phyloP scores from a whole-genome alignment of 139 green algal genomes.

The Picochlorum sp. region DNA sequence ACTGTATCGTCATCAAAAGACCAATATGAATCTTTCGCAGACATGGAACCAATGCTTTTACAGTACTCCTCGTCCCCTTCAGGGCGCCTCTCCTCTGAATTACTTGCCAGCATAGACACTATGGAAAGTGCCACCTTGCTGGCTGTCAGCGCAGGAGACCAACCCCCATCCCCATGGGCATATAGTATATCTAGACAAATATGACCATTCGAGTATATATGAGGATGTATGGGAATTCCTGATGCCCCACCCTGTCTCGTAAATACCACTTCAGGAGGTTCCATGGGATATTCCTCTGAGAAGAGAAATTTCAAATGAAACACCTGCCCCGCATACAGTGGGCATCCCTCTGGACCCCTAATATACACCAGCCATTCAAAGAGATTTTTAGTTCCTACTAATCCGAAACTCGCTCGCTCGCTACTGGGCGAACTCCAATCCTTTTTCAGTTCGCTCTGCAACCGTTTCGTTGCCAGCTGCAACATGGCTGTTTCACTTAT shows the following conservation, averaged over 20 bases:
- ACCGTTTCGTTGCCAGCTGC: not conserved
- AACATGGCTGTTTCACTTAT: not conserved
- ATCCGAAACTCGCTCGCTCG: conserved; percentile 61
- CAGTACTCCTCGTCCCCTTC: conserved; percentile 65
- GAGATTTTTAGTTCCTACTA: conserved; percentile 68
- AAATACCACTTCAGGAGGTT: conserved; percentile 76
- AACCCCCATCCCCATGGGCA: conserved; percentile 65
- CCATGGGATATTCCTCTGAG: conserved; percentile 54
- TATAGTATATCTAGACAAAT: conserved; percentile 90
- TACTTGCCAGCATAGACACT: conserved; percentile 79
- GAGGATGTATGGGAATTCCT: conserved; percentile 64
- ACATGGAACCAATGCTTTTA: conserved; percentile 34
- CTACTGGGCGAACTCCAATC: conserved; percentile 66
- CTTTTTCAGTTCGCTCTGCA: conserved; percentile 48
- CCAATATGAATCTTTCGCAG: conserved; percentile 67
- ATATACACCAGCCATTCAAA: conserved; percentile 59
- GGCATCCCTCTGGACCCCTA: conserved; percentile 42
- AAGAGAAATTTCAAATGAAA: conserved; percentile 57
- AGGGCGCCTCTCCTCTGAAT: conserved; percentile 48
- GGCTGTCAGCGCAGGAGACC: conserved; percentile 81
- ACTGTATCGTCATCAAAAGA: conserved; percentile 64
- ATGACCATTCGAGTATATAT: conserved; percentile 88
- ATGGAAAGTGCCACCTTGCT: conserved; percentile 67
- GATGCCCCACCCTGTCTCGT: conserved; percentile 1
- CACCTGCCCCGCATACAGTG: conserved; percentile 1